These are phyloP conservation scores for Alternaria sp. DNA, from an alignment of 2,329 filamentous ascomycete species.

Conservation along the genomic window DNA sequence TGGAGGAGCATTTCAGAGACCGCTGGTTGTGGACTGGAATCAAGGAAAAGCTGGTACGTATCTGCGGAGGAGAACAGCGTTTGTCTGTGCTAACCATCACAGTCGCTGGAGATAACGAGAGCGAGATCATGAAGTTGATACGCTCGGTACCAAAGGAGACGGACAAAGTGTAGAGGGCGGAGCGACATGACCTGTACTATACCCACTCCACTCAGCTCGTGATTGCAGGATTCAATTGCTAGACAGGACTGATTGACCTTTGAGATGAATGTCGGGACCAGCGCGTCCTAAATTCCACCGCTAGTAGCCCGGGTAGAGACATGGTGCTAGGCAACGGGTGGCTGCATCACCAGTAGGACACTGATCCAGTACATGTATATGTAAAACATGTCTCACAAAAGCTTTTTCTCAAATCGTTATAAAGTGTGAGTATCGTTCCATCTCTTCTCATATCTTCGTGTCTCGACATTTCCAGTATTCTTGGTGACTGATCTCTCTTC, in stretches of 20 bases:
- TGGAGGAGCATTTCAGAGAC: conserved; percentile 73
- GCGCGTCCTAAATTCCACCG: conserved; percentile 3
- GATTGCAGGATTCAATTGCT: neutral
- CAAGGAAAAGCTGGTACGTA: conserved; percentile 77
- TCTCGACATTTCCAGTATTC: neutral
- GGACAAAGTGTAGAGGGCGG: conserved; percentile 25
- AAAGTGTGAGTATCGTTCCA: neutral
- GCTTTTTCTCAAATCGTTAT: neutral
- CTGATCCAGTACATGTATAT: conserved; percentile 11
- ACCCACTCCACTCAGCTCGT: conserved; percentile 4
- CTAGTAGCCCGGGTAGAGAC: conserved; percentile 5
- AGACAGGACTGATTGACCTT: neutral
- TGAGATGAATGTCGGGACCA: neutral
- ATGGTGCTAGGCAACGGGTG: conserved; percentile 23
- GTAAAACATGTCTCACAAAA: conserved; percentile 16
- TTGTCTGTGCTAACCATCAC: conserved; percentile 17
- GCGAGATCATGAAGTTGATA: conserved; percentile 85
- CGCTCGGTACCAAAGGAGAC: conserved; percentile 62
- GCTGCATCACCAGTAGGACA: conserved; percentile 20
- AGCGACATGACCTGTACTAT: conserved; percentile 13
- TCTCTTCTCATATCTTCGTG: neutral
- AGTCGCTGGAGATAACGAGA: conserved; percentile 80
- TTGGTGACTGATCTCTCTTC: neutral
- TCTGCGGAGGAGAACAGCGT: neutral
- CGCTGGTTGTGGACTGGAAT: conserved; percentile 94